Evolutionary conservation across 2,329 filamentous ascomycete species (phyloP).

Genomic region (Teratosphaeria gauchensis): DNA sequence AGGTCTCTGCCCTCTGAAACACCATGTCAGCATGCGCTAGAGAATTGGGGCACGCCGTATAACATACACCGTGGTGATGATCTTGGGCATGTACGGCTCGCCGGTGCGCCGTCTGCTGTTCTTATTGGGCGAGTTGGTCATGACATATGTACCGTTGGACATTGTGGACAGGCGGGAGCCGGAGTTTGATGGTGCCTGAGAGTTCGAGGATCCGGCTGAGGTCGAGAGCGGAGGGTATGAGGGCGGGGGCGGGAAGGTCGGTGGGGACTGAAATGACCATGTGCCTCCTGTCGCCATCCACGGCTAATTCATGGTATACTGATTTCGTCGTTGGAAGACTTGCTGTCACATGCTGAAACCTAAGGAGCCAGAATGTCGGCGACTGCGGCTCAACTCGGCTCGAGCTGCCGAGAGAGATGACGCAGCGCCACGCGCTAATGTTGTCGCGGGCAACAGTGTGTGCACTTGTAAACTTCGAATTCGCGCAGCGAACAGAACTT

Average conservation of each 20-base stretch:
- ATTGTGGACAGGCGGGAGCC: slow-evolving; percentile 12
- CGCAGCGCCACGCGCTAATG: not conserved
- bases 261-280: slow-evolving; percentile 64
- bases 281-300: slow-evolving; percentile 55
- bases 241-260: not conserved
- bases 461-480: not conserved
- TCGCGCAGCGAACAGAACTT: not conserved
- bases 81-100: slow-evolving; percentile 75
- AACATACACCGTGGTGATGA: slow-evolving; percentile 46
- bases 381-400: not conserved
- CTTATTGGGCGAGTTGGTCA: slow-evolving; percentile 75
- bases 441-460: not conserved
- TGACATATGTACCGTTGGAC: slow-evolving; percentile 71
- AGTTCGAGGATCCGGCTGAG: slow-evolving; percentile 8
- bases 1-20: slow-evolving; percentile 50
- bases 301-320: not conserved
- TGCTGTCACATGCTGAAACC: not conserved
- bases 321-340: not conserved
- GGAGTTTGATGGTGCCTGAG: slow-evolving; percentile 10
- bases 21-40: not conserved
- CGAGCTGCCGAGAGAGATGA: not conserved
- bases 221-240: slow-evolving; percentile 2
- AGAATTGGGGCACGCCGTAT: not conserved
- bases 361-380: not conserved
- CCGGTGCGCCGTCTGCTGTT: slow-evolving; percentile 45